Evolutionary conservation across 495 filamentous ascomycete species (phyloP).

Genomic region (Penicillium atrosanguineum): DNA sequence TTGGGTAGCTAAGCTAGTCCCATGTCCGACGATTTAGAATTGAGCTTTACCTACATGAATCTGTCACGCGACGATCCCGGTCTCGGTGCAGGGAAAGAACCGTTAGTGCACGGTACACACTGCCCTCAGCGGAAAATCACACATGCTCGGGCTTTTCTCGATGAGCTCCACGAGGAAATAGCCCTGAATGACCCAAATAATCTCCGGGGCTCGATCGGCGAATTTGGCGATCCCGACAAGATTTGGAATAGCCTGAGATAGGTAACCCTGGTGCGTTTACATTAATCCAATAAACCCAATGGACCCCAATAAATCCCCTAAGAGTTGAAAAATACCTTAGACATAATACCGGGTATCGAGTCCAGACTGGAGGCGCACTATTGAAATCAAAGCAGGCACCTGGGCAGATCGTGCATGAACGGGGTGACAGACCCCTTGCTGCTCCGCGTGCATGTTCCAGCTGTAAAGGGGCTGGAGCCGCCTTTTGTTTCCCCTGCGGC

Average conservation of each 20-base stretch:
- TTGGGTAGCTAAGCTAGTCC: background rate
- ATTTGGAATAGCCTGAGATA: background rate
- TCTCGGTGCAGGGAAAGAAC: background rate
- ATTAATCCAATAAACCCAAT: too few relatives aligned
- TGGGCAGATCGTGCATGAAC: conserved; percentile 29
- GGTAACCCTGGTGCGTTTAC: background rate
- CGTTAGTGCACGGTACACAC: background rate
- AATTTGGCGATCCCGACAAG: conserved; percentile 14
- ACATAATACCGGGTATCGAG: background rate
- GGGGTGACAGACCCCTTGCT: conserved; percentile 38
- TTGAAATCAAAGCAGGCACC: conserved; percentile 2
- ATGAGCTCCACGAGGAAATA: conserved; percentile 10
- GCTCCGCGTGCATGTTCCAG: conserved; percentile 42
- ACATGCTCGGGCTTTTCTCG: background rate
- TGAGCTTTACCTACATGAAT: background rate
- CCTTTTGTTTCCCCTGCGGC: conserved; percentile 3
- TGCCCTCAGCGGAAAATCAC: background rate
- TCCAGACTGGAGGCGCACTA: conserved; percentile 6
- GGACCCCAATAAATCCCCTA: background rate
- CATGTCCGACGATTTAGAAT: background rate
- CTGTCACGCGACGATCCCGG: background rate
- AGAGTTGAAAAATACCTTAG: background rate
- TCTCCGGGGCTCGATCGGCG: conserved; percentile 21
- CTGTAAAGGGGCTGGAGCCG: conserved; percentile 7
- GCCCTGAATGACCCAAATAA: conserved; percentile 14